Conservation (phyloP, 2,329 filamentous ascomycete genomes). For the Penicillium nordicum region DNA sequence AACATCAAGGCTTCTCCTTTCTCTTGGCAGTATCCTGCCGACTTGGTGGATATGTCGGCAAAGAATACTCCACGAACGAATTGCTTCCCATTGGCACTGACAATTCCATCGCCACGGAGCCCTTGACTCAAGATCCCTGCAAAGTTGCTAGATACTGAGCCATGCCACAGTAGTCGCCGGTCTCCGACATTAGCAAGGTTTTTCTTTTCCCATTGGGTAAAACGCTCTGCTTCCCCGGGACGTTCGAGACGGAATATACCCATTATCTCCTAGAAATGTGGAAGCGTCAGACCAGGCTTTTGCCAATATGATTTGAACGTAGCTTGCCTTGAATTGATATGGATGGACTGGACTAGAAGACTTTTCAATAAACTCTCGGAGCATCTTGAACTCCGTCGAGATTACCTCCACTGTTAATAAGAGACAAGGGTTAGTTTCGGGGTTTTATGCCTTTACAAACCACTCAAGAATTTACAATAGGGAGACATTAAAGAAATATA, state of each 20-base stretch:
- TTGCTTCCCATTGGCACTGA: background rate
- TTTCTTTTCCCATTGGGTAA: constrained; percentile 1
- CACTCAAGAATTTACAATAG: background rate
- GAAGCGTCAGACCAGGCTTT: background rate
- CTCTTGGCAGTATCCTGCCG: constrained; percentile 3
- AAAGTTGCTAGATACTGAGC: constrained; percentile 8
- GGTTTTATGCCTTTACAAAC: background rate
- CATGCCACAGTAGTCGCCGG: constrained; percentile 18
- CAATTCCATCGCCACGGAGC: constrained; percentile 4
- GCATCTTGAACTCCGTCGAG: constrained; percentile 1
- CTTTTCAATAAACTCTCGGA: constrained; percentile 2
- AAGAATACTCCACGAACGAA: constrained; percentile 13
- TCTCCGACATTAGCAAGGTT: background rate
- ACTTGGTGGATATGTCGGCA: constrained; percentile 15
- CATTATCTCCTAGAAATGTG: background rate
- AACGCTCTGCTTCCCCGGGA: constrained; percentile 10
- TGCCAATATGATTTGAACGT: too few species aligned
- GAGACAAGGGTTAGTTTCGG: background rate
- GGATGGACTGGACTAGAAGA: background rate
- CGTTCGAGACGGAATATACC: constrained; percentile 14
- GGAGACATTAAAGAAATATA: background rate
- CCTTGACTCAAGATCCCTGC: constrained; percentile 17
- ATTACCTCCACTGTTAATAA: background rate
- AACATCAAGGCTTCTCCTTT: constrained; percentile 6
- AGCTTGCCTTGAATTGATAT: background rate